These are phyloP conservation scores for Agrocybe pediades DNA, from an alignment of 768 basidiomycete species.

Conservation along the genomic window DNA sequence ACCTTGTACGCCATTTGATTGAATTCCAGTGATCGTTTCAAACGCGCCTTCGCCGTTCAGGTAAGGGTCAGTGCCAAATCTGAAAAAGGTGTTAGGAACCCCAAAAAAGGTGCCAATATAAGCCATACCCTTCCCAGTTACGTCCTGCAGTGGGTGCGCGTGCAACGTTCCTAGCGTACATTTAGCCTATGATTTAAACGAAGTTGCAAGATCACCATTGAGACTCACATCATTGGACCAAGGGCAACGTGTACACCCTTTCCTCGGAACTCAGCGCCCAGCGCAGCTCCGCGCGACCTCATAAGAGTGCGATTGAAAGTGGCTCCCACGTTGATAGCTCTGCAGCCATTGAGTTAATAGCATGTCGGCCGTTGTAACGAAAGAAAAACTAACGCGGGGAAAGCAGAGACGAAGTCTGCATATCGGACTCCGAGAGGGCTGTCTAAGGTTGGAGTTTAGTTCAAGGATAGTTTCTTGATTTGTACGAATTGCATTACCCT, in stretches of 20 bases:
- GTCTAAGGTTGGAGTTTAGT: conserved; percentile 24
- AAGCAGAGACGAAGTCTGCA: conserved; percentile 48
- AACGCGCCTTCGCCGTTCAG: conserved; percentile 57
- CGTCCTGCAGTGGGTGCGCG: conserved; percentile 49
- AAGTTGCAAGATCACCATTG: too few relatives aligned
- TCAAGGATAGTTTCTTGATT: neutral
- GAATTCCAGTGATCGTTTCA: conserved; percentile 52
- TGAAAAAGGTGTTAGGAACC: conserved; percentile 12
- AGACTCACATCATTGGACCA: conserved; percentile 49
- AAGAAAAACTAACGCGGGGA: conserved; percentile 52
- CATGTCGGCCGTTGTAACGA: too few relatives aligned
- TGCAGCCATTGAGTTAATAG: too few relatives aligned
- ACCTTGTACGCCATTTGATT: conserved; percentile 54
- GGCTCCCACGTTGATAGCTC: conserved; percentile 52
- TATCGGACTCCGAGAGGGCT: conserved; percentile 52
- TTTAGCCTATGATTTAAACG: neutral
- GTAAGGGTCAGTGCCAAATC: conserved; percentile 56
- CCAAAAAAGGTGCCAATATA: neutral
- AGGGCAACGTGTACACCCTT: conserved; percentile 61
- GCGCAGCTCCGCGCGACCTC: conserved; percentile 52
- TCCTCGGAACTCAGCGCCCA: conserved; percentile 61
- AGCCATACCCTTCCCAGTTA: conserved; percentile 52
- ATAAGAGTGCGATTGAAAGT: conserved; percentile 60
- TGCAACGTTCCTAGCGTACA: conserved; percentile 39
- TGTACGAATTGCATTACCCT: conserved; percentile 31